phyloP scores from a whole-genome alignment of 306 rosid species.

The Inga laurina region DNA sequence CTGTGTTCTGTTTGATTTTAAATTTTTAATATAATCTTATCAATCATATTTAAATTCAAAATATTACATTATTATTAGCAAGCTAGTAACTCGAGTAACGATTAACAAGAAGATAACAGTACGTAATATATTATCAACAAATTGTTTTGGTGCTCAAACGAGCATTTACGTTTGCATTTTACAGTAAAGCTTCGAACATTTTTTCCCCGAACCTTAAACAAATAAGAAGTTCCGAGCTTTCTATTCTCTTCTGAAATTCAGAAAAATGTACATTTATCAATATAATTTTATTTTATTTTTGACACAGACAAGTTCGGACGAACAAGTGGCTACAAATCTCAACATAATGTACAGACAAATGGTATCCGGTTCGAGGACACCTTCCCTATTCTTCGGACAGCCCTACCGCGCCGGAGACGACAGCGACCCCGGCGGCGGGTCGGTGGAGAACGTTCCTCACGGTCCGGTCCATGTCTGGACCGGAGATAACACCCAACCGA shows the following conservation, averaged over 20 bases:
- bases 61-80: neutral
- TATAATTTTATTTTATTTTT: no score
- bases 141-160: no score
- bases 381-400: constrained; percentile 48
- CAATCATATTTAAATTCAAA: no score
- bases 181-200: no score
- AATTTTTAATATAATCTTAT: no score
- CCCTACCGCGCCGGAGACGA: constrained; percentile 49
- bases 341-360: constrained; percentile 58
- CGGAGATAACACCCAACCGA: constrained; percentile 46
- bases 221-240: neutral
- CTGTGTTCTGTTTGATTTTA: neutral
- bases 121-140: no score
- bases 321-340: constrained; percentile 37
- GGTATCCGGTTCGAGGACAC: constrained; percentile 44
- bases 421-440: constrained; percentile 40
- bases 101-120: no score
- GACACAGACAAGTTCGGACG: neutral
- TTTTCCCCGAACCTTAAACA: no score
- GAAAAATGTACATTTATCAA: neutral
- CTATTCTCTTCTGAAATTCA: neutral
- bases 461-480: constrained; percentile 48
- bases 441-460: constrained; percentile 52
- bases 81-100: neutral
- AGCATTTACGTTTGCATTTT: no score